A percentile compares a stretch with the other conserved stretches of the same genome.
Conservation (phyloP, 2,329 filamentous ascomycete species). For the Exophiala spinifera region DNA sequence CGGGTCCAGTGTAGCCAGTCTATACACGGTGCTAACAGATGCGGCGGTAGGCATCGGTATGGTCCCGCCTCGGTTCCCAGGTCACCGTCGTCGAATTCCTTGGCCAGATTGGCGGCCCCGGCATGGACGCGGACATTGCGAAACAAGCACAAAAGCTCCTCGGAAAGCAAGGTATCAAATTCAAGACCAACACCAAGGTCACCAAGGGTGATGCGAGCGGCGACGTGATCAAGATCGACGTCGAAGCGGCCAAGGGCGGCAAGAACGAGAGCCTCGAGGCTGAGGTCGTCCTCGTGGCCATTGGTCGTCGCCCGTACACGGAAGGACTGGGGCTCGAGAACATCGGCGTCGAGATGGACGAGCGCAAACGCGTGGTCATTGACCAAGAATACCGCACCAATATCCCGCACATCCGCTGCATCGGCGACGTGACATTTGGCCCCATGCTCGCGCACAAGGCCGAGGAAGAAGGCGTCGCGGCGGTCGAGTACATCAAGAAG, state of each 20-base stretch:
- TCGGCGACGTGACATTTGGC: slow-evolving; percentile 94
- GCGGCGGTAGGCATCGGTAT: slow-evolving; percentile 69
- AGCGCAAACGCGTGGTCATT: slow-evolving; percentile 91
- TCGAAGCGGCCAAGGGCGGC: slow-evolving; percentile 93
- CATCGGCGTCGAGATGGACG: slow-evolving; percentile 85
- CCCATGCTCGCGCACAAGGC: slow-evolving; percentile 99
- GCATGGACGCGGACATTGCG: slow-evolving; percentile 92
- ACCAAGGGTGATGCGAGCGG: slow-evolving; percentile 75
- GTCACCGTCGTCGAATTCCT: slow-evolving; percentile 98
- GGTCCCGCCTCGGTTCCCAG: slow-evolving; percentile 88
- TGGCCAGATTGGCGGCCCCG: slow-evolving; percentile 91
- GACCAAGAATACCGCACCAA: slow-evolving; percentile 99
- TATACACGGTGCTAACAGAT: too few relatives aligned
- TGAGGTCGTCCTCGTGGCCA: slow-evolving; percentile 93
- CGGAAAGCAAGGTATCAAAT: slow-evolving; percentile 94
- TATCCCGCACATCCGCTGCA: slow-evolving; percentile 91
- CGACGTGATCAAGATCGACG: slow-evolving; percentile 73
- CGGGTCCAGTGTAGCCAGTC: too few relatives aligned
- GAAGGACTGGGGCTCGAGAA: slow-evolving; percentile 88
- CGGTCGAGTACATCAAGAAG: slow-evolving; percentile 96
- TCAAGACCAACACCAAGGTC: slow-evolving; percentile 98
- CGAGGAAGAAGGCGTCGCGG: slow-evolving; percentile 94
- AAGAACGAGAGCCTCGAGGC: slow-evolving; percentile 90
- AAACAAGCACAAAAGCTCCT: slow-evolving; percentile 91
- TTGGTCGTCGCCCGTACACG: slow-evolving; percentile 94